Evolutionary conservation across 2,329 filamentous ascomycete genomes (phyloP), one percentile per base, ranked within the genome.

Genomic region (Fusarium protoensiforme): DNA sequence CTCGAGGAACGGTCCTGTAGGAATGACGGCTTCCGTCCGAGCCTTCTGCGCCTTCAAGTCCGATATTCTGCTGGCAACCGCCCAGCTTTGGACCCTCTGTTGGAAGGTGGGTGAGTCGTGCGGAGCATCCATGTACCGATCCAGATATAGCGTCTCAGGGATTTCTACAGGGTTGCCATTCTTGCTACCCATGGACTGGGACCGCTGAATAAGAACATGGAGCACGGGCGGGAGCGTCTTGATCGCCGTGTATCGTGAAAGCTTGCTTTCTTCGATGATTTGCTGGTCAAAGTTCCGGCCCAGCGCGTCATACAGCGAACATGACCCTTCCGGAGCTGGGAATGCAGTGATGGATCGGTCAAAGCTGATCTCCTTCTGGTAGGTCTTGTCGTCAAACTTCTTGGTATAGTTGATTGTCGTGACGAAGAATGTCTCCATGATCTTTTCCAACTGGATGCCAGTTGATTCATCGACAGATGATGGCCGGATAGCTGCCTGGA

Each of bases 171-270:
- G 90, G 69, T 95, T 91, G 62, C 90, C 91, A 31, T 95, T 94
- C 79, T 97, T 97, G 48, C 87, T 87, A 8, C 88, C 87, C 72
- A 94, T 92, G 59, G 91, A 94, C 67, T 92, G 91, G 5, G 93
- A 92, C 7, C 96, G 91, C 79, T 97, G 94, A 35, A 99, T 94
- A 73, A 95, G 93, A 51, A 99, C 91, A 77, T 98, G 95, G 20
- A 98, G 85, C 35, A 99, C 90, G 0, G 95, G 95, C 1, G 96
- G 95, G 13, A 95, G 85, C n/a, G 87, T 87, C 70, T 89, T 90
- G 63, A 97, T 93, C 1, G 93, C 92, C 8, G 91, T 91, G 80
- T 92, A 96, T 66, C 81, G 90, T 83, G 78, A 89, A 77, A 78
- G 85, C 79, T 89, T 89, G 67, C 90, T 90, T 27, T 92, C 88